Evolutionary conservation across 1,284 basidiomycete genomes (phyloP), one percentile per base, ranked within the genome.

Genomic region (Malassezia caprae): DNA sequence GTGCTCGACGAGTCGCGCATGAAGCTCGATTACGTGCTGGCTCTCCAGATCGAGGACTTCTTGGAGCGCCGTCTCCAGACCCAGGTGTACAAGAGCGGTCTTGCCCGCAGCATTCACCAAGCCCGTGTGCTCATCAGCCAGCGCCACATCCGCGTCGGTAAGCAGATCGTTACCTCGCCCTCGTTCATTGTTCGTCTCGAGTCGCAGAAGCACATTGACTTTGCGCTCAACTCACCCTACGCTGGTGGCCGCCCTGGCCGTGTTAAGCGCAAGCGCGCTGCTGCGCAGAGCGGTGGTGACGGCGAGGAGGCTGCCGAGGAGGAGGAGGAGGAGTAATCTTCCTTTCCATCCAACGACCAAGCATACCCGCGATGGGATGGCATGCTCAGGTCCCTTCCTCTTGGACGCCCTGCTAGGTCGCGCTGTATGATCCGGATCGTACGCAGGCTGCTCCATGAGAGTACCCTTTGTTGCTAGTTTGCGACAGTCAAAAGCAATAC

Each of bases 11-110:
- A 99, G 82, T 81, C 83, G 65, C 87, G 91, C 78, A 96, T 98
- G 94, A 67, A 73, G 55, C 71, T 73, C 53, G 67, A 96, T 87
- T 98, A 96, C 85, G 93, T 96, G 81, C 81, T 98, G 76, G 91
- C 91, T 57, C 82, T 96, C 76, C 96, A 96, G 82, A 86, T 96
- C 71, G 93, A 99, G 80, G 93, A 98, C 80, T 99, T 99, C 85
- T 86, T 99, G 84, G 94, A 99, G 83, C 84, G 94, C 72, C 82
- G 94, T 72, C 81, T 99, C 72, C 94, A 98, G 81, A 99, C 94
- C 54, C 94, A 96, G 81, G 94, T 99, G 72, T 98, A 96, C 88
- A 98, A 98, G 84, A 85, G 83, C 65, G 90, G 91, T 69, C 82
- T 98, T 65, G 94, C 94, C 62, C 96, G 96, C 84, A 87, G 84